Conservation (phyloP, 495 filamentous ascomycete species). For the Penicillium atrosanguineum region DNA sequence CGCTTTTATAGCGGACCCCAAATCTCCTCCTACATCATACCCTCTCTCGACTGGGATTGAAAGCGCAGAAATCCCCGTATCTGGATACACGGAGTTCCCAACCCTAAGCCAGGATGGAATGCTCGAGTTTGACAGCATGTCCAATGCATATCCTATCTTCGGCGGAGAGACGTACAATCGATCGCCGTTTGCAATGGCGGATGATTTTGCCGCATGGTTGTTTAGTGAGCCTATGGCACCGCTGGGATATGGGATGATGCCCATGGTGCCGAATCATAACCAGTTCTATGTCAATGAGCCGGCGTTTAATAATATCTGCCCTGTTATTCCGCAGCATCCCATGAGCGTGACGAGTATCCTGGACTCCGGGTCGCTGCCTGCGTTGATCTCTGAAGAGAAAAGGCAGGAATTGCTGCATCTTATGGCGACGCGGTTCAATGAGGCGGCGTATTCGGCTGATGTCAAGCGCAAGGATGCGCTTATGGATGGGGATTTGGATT, state of each 20-base stretch:
- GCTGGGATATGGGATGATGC: conserved; percentile 38
- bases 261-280: conserved; percentile 39
- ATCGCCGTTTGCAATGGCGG: conserved; percentile 84
- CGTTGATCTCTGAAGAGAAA: conserved; percentile 83
- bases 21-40: conserved; percentile 23
- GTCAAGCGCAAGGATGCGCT: conserved; percentile 74
- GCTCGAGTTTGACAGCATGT: conserved; percentile 59
- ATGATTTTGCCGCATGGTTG: conserved; percentile 88
- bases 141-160: conserved; percentile 78
- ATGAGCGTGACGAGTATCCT: conserved; percentile 91
- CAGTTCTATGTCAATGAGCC: conserved; percentile 43
- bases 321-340: conserved; percentile 57
- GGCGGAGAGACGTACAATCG: conserved; percentile 76
- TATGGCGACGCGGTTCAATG: conserved; percentile 79
- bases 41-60: conserved; percentile 30
- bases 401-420: conserved; percentile 79
- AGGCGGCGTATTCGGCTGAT: conserved; percentile 71
- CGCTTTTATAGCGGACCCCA: conserved; percentile 16
- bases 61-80: conserved; percentile 12
- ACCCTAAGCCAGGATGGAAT: conserved; percentile 18
- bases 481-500: conserved; percentile 72
- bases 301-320: conserved; percentile 34
- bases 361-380: conserved; percentile 77
- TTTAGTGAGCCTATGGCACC: conserved; percentile 65
- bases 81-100: conserved; percentile 30